phyloP scores from a whole-genome alignment of 306 rosid species.

The Oemleria cerasiformis region DNA sequence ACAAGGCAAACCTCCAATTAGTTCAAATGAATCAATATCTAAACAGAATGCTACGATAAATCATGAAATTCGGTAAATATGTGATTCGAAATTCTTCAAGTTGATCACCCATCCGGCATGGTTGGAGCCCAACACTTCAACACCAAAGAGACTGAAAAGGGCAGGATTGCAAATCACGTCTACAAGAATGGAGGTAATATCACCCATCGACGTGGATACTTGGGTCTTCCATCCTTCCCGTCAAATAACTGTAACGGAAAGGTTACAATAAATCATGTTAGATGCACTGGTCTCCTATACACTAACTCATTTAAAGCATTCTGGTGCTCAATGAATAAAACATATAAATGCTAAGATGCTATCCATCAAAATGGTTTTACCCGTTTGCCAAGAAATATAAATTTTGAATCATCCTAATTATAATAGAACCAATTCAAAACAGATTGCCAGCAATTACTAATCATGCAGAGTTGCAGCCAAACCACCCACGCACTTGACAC shows the following conservation, averaged over 20 bases:
- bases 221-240: conserved; percentile 88
- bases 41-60: not conserved
- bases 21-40: conserved; percentile 8
- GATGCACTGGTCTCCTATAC: not conserved
- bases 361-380: not conserved
- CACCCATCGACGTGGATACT: conserved; percentile 94
- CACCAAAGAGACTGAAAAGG: no score
- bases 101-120: not conserved
- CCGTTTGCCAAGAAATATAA: not conserved
- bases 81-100: conserved; percentile 2
- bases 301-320: not conserved
- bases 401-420: no score
- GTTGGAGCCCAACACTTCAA: conserved; percentile 1
- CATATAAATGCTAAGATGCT: not conserved
- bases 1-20: not conserved
- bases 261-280: not conserved
- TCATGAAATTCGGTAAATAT: not conserved
- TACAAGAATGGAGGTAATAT: conserved; percentile 90
- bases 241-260: conserved; percentile 66
- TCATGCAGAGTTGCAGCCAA: not conserved
- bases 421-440: no score
- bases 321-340: not conserved
- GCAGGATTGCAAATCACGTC: no score
- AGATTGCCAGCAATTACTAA: not conserved
- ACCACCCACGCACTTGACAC: not conserved